Conservation (phyloP, 2,329 filamentous ascomycete species). For the Arthrobotrys sphaeroides region DNA sequence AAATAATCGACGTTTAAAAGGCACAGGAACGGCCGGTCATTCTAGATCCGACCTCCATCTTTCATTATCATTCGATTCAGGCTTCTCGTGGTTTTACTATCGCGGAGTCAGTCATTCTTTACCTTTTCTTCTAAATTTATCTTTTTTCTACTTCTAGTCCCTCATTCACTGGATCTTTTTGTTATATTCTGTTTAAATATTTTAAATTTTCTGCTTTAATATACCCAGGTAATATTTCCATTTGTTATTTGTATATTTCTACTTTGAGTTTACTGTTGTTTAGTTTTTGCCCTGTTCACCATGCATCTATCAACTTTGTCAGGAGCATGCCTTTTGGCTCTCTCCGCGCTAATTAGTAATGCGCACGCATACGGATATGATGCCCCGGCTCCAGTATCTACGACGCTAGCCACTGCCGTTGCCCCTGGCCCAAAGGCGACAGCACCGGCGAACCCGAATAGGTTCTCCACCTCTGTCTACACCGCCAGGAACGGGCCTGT, state of each 20-base stretch:
- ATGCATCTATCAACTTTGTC: slow-evolving; percentile 36
- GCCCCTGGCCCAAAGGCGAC: not conserved
- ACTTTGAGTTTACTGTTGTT: not conserved
- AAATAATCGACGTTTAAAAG: slow-evolving; percentile 19
- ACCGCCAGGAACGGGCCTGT: slow-evolving; percentile 4
- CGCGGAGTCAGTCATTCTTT: slow-evolving; percentile 42
- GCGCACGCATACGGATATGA: not conserved
- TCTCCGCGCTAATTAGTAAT: slow-evolving; percentile 23
- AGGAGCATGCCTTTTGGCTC: slow-evolving; percentile 9
- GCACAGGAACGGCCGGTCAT: not conserved
- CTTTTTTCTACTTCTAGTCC: slow-evolving; percentile 24
- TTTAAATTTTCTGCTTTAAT: not conserved
- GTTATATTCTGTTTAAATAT: not conserved
- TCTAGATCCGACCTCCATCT: not conserved
- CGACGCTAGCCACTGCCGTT: not conserved
- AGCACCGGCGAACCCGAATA: not conserved
- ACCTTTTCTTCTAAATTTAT: slow-evolving; percentile 20
- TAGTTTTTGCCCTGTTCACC: too few species aligned
- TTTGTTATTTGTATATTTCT: not conserved
- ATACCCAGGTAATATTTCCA: not conserved
- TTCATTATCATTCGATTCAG: slow-evolving; percentile 29
- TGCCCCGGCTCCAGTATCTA: not conserved
- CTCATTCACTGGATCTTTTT: slow-evolving; percentile 29
- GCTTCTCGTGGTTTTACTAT: slow-evolving; percentile 25
- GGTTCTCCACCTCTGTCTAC: slow-evolving; percentile 25